These are phyloP conservation scores for Cyphellophora attinorum DNA, from an alignment of 2,329 filamentous ascomycete species.

Conservation along the genomic window DNA sequence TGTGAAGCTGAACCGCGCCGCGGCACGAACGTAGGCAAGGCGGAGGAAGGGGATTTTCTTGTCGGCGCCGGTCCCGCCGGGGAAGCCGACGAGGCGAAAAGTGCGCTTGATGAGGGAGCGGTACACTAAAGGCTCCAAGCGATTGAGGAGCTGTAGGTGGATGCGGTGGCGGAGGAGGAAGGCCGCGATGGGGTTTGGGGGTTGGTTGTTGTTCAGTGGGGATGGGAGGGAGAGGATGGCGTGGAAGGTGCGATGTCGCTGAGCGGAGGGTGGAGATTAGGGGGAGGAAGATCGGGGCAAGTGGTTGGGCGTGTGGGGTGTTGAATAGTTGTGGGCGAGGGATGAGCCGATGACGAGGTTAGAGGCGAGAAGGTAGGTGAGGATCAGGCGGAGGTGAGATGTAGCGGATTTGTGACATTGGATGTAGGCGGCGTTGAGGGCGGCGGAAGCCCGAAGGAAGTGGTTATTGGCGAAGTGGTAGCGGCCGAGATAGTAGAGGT, in stretches of 20 bases:
- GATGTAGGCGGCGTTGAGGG: conserved; percentile 69
- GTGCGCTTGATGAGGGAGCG: conserved; percentile 67
- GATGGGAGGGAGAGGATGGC: conserved; percentile 49
- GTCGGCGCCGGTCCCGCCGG: conserved; percentile 42
- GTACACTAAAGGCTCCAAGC: conserved; percentile 76
- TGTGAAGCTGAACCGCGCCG: conserved; percentile 54
- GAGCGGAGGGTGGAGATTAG: conserved; percentile 61
- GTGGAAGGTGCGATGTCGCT: conserved; percentile 70
- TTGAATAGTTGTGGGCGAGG: conserved; percentile 58
- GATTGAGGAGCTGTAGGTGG: conserved; percentile 63
- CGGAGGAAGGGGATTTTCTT: conserved; percentile 66
- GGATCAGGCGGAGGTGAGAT: conserved; percentile 66
- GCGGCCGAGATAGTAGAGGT: conserved; percentile 86
- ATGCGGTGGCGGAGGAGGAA: conserved; percentile 73
- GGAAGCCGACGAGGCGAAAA: conserved; percentile 68
- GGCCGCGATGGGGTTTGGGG: conserved; percentile 37
- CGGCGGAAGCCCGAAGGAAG: conserved; percentile 66
- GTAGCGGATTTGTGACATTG: conserved; percentile 53
- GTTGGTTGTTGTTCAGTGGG: conserved; percentile 15
- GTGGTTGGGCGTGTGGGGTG: conserved; percentile 58
- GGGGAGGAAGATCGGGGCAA: conserved; percentile 60
- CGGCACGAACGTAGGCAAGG: conserved; percentile 56
- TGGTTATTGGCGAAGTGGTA: conserved; percentile 81
- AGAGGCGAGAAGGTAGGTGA: conserved; percentile 72
- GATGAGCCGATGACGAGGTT: conserved; percentile 79